Evolutionary conservation across 2,329 filamentous ascomycete species (phyloP), one percentile per base, ranked within the genome.

Genomic region (Gnomoniopsis smithogilvyi): DNA sequence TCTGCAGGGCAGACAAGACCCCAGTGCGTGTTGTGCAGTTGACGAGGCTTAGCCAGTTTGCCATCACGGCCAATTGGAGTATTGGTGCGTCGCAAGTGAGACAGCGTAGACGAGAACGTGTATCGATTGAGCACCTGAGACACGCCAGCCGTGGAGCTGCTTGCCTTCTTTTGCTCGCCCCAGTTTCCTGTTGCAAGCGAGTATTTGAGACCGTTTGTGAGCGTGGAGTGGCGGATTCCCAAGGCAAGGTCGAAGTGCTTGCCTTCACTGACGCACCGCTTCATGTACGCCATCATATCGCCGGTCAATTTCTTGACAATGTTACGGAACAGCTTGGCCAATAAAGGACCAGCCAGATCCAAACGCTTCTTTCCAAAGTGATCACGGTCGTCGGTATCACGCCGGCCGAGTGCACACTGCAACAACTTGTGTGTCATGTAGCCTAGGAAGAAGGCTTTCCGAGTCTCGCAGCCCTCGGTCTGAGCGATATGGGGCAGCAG

Each of bases 161-260:
- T 90, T 21, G 95, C 93, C 80, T 98, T 99, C 83, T 98, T 99
- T 79, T 99, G 95, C 66, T 99, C 95, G 70, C 95, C 96, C 96
- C 95, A 99, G 76, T 99, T 99, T 65, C 95, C 95, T 15, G 95
- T 99, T 26, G 95, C 94, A 63, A 99, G 81, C 54, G 95, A 97
- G 76, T 99, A 99, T 72, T 97, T 96, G 65, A 99, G 78, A 52
- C 94, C 95, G 70, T 95, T 96, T 21, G 93, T 96, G 65, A 99
- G 82, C 21, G 95, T 96, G 63, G 87, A 89, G 22, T 90, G 88
- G 78, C 97, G 98, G 69, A 98, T 89, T 66, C 92, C 95, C 60
- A 96, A 84, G 15, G 91, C 91, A 46, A 98, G 78, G 64, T 95
- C 95, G 78, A 99, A 97, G 63, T 96, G 91, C 62, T 88, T 85